Evolutionary conservation across 2,329 filamentous ascomycete genomes (phyloP).

Genomic region (Apiospora arundinis): DNA sequence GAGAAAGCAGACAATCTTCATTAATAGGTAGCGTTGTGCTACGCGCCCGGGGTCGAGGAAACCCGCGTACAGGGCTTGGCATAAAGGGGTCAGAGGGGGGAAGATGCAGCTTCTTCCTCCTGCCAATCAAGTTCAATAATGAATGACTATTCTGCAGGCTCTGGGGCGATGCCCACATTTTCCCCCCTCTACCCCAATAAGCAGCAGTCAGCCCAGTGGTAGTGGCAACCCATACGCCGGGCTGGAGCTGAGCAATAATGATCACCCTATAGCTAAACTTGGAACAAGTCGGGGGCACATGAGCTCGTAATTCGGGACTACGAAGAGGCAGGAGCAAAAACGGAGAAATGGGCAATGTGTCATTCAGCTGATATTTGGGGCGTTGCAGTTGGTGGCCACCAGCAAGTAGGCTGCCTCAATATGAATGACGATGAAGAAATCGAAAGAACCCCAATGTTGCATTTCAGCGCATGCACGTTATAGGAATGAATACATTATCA

Average conservation of each 20-base stretch:
- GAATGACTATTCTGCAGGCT: background rate
- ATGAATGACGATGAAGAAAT: too few species aligned
- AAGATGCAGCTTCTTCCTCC: background rate
- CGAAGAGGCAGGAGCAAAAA: background rate
- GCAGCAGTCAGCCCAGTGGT: background rate
- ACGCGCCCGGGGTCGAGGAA: background rate
- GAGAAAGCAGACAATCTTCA: background rate
- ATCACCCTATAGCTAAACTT: background rate
- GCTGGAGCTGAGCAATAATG: background rate
- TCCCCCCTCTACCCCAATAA: background rate
- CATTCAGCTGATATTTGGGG: background rate
- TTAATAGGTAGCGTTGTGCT: background rate
- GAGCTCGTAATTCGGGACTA: conserved; percentile 5
- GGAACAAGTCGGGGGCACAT: conserved; percentile 4
- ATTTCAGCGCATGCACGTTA: too few species aligned
- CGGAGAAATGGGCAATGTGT: background rate
- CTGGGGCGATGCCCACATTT: background rate
- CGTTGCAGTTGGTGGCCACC: background rate
- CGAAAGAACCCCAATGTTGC: too few species aligned
- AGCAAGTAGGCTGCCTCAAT: too few species aligned
- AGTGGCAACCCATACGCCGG: background rate
- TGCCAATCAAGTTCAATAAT: background rate
- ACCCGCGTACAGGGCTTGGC: background rate
- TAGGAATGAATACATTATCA: too few species aligned
- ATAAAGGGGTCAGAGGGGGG: background rate